phyloP scores from a whole-genome alignment of 2,329 filamentous ascomycete genomes.

The Exophiala bonariae region DNA sequence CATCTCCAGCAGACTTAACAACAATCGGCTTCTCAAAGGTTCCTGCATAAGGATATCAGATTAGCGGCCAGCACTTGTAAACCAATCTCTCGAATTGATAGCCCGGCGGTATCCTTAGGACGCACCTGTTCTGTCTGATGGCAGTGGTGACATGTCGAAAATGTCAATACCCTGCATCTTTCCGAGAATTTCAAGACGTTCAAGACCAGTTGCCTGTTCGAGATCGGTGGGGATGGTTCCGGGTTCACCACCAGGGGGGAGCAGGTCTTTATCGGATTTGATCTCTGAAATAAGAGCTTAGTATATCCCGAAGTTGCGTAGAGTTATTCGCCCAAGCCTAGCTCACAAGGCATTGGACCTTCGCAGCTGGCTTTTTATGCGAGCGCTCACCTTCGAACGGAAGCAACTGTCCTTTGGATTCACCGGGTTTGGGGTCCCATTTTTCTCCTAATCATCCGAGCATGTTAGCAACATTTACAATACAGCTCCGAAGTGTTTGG shows the following conservation, averaged over 20 bases:
- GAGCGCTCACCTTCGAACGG: slow-evolving; percentile 44
- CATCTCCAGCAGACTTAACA: slow-evolving; percentile 87
- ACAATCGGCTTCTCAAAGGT: slow-evolving; percentile 87
- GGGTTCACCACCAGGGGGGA: slow-evolving; percentile 75
- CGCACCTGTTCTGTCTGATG: slow-evolving; percentile 82
- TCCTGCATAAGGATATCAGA: slow-evolving; percentile 52
- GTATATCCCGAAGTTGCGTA: slow-evolving; percentile 17
- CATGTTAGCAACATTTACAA: slow-evolving; percentile 9
- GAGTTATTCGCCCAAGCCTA: not conserved
- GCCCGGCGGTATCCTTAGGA: slow-evolving; percentile 6
- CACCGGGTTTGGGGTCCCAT: slow-evolving; percentile 39
- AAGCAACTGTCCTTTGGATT: slow-evolving; percentile 43
- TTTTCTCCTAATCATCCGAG: slow-evolving; percentile 33
- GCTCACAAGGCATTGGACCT: no score
- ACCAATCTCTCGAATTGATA: not conserved
- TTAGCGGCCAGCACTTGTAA: not conserved
- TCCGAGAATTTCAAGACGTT: slow-evolving; percentile 97
- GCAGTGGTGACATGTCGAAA: slow-evolving; percentile 97
- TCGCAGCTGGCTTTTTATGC: not conserved
- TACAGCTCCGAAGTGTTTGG: slow-evolving; percentile 23
- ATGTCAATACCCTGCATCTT: slow-evolving; percentile 99
- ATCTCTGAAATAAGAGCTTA: slow-evolving; percentile 63
- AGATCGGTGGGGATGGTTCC: slow-evolving; percentile 90
- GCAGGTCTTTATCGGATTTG: slow-evolving; percentile 75
- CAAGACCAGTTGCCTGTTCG: slow-evolving; percentile 94